Conservation (phyloP, 225 moss, liverwort and hornwort species). For the Antitrichia curtipendula region DNA sequence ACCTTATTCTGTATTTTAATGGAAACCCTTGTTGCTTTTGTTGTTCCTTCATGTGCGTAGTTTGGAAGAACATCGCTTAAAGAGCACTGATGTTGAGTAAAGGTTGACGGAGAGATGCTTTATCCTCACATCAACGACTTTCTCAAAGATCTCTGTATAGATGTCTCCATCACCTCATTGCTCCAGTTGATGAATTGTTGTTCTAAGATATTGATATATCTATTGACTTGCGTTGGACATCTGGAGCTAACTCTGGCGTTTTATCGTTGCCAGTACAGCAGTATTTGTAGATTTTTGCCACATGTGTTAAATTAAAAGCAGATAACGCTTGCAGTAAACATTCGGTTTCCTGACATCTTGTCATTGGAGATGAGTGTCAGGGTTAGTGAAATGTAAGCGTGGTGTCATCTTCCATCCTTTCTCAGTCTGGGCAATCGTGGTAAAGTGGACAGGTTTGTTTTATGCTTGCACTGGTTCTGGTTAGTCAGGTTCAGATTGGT, state of each 20-base stretch:
- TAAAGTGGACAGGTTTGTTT: constrained; percentile 48
- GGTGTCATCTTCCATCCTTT: constrained; percentile 44
- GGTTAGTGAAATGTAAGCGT: constrained; percentile 40
- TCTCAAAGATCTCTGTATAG: constrained; percentile 60
- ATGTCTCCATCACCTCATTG: constrained; percentile 67
- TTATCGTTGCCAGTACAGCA: constrained; percentile 10
- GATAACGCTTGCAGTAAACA: constrained; percentile 20
- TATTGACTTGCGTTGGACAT: constrained; percentile 23
- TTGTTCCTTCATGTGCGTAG: constrained; percentile 75
- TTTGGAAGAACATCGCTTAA: constrained; percentile 70
- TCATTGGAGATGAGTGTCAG: constrained; percentile 52
- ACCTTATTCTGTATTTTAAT: constrained; percentile 45
- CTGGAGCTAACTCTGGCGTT: constrained; percentile 31
- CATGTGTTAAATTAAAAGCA: constrained; percentile 13
- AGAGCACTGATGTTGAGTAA: constrained; percentile 70
- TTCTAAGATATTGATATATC: constrained; percentile 25
- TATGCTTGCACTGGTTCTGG: constrained; percentile 22
- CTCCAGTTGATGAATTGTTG: constrained; percentile 46
- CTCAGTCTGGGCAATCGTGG: constrained; percentile 28
- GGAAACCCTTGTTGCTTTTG: constrained; percentile 48
- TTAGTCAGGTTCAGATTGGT: constrained; percentile 21
- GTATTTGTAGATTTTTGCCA: constrained; percentile 7
- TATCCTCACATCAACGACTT: constrained; percentile 71
- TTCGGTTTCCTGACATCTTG: constrained; percentile 28
- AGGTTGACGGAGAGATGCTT: constrained; percentile 68